Evolutionary conservation across 148 eudicot species (phyloP).

Genomic region (Dysphania ambrosioides): DNA sequence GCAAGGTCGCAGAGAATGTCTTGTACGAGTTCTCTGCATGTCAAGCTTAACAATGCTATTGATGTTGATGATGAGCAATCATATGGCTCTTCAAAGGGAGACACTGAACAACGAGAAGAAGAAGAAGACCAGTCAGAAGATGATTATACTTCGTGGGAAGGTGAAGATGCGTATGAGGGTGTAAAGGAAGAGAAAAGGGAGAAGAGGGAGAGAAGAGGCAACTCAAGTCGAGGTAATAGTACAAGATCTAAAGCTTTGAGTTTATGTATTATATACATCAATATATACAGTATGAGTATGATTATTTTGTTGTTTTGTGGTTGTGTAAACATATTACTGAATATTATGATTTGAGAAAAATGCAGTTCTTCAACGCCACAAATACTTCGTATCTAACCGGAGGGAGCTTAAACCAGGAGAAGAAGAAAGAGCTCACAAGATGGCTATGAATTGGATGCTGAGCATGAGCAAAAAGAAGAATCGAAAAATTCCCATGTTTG

Average conservation of each 20-base stretch:
- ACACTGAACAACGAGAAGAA: no score
- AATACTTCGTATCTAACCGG: conserved; percentile 6
- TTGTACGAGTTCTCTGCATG: conserved; percentile 12
- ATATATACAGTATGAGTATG: no score
- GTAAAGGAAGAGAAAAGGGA: background rate
- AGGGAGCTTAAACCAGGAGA: background rate
- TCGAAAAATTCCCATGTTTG: background rate
- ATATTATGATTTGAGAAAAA: background rate
- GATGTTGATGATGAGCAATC: background rate
- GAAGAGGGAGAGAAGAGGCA: background rate
- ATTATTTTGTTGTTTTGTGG: no score
- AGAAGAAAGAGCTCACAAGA: background rate
- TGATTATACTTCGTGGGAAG: background rate
- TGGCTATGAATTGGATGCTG: background rate
- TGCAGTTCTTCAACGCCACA: background rate
- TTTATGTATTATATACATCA: no score
- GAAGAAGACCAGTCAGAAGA: background rate
- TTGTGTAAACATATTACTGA: background rate
- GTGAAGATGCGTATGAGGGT: background rate
- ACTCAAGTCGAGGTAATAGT: background rate
- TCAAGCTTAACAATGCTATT: background rate
- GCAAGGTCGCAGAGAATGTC: no score
- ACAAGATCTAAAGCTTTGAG: background rate
- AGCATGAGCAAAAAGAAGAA: background rate
- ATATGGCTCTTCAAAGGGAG: background rate